Conservation (phyloP, 2,329 filamentous ascomycete species). For the Fusarium euwallaceae region DNA sequence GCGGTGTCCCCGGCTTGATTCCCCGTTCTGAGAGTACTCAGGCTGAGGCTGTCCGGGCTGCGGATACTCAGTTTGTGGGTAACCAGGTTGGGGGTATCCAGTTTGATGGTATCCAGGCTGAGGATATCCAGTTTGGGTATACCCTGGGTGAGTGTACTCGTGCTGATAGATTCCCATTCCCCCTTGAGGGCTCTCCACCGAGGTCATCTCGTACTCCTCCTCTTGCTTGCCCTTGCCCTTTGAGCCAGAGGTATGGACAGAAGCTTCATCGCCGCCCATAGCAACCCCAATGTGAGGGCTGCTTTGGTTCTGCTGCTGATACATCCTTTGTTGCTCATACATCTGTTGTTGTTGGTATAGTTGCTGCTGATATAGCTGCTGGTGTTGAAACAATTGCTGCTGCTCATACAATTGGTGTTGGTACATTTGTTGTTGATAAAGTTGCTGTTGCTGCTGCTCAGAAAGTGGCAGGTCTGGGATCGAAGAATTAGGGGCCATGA, state of each 20-base stretch:
- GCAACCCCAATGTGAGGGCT: constrained; percentile 24
- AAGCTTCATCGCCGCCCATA: constrained; percentile 26
- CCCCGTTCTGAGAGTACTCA: neutral
- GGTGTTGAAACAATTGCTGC: constrained; percentile 18
- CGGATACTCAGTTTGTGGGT: neutral
- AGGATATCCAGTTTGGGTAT: neutral
- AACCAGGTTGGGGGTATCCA: constrained; percentile 3
- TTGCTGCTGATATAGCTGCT: constrained; percentile 6
- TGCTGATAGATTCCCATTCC: constrained; percentile 21
- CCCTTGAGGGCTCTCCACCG: constrained; percentile 56
- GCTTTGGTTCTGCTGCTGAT: constrained; percentile 17
- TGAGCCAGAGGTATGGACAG: constrained; percentile 16
- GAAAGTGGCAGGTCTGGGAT: constrained; percentile 1
- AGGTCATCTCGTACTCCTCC: constrained; percentile 64
- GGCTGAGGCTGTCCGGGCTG: neutral
- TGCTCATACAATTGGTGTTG: constrained; percentile 7
- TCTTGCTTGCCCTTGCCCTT: constrained; percentile 44
- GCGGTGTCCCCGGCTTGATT: constrained; percentile 2
- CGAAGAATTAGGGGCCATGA: constrained; percentile 19
- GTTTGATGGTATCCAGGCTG: neutral
- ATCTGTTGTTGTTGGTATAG: constrained; percentile 21
- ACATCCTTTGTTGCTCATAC: constrained; percentile 7
- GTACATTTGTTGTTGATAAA: constrained; percentile 18
- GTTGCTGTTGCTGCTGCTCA: constrained; percentile 2
- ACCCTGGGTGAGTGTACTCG: constrained; percentile 1